Base-by-base conservation (phyloP, 495 filamentous ascomycete species). In the Daldinia bambusicola region DNA sequence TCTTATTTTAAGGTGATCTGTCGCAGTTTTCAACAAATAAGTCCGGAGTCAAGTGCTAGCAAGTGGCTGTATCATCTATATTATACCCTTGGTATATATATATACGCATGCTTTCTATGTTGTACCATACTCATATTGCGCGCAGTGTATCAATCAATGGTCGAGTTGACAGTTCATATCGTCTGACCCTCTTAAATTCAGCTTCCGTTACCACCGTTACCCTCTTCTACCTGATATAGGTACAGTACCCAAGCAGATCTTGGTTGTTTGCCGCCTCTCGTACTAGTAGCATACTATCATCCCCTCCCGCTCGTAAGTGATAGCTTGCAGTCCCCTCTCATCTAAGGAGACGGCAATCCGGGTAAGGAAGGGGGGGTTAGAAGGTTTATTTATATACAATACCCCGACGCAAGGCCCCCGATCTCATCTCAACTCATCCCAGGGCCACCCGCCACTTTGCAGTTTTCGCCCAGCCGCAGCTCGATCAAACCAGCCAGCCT, bases 61-160 rank as follows among this genome's bases (percentile, higher is more conserved):
- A 18, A 18, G 41, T 9, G 41, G 26, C 26, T 26, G 26, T 67
- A 22, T 32, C 26, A 12, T 37, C 16, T 31, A 16, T 65, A 22
- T 50, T 58, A 50, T n/a, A 16, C 7, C 48, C 13, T 37, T 13
- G 0, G 31, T 52, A 52, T 52, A 52, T 30, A 31, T 20, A 37
- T 48, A 6, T 58, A 61, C 41, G 7, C 41, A 61, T 51, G 7
- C 41, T 20, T 31, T 6, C 16, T n/a, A 32, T 63, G 40, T 53
- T 18, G 10, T 26, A 14, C 45, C 52, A n/a, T 58, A 58, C 43
- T 50, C 53, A 26, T 59, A 63, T 59, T 63, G 53, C 13, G 9
- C 13, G 52, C 50, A 53, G 32, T 26, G 22, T 30, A 20, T 14
- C 26, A 26, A 52, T 36, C 50, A 45, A 52, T 14, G 50, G 12